Evolutionary conservation across 1,139 yeast species (phyloP), one percentile per base, ranked within the genome.

Genomic region (Wickerhamomyces sp.): DNA sequence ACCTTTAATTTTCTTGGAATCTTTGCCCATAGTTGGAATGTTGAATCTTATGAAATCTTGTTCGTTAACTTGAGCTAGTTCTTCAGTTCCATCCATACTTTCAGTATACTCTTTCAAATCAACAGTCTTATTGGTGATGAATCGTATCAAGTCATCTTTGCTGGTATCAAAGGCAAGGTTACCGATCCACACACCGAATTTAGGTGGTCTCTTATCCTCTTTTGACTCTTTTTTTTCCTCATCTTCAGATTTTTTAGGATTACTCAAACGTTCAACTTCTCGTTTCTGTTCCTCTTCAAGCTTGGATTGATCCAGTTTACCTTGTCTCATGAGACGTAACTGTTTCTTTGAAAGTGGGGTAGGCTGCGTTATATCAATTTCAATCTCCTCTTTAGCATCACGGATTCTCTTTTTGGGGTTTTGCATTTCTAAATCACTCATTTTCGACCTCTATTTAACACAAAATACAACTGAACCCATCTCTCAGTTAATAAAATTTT

Each of bases 321-420:
- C 91, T 50, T 68, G 61, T 59, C 93, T 89, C 49, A 85, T 64
- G 48, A 82, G 66, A 64, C 98, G 84, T 52, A 82, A 81, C 61
- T 91, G 96, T 56, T 91, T 91, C 61, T 86, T 88, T 14, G 96
- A 88, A 35, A 89, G 66, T 1, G 98, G 97, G 7, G 83, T 75
- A 5, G 87, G 79, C 30, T 78, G 84, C 20, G 70, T 66, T 38
- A 91, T 66, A 54, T 88, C 91, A 45, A 91, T 86, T 52, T 83
- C 94, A 30, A 91, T 70, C 55, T 87, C 95, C 24, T 70, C 78
- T n/a, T 16, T 18, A 44, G 53, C 58, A 8, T 18, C 8, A n/a
- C 58, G 56, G 28, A 56, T 51, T 53, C 67, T 60, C 46, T 60
- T 58, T 42, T 55, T 57, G 5, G 59, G 12, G 14, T 17, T 28